Conservation (phyloP, 495 filamentous ascomycete species). For the Penicillium salamii region DNA sequence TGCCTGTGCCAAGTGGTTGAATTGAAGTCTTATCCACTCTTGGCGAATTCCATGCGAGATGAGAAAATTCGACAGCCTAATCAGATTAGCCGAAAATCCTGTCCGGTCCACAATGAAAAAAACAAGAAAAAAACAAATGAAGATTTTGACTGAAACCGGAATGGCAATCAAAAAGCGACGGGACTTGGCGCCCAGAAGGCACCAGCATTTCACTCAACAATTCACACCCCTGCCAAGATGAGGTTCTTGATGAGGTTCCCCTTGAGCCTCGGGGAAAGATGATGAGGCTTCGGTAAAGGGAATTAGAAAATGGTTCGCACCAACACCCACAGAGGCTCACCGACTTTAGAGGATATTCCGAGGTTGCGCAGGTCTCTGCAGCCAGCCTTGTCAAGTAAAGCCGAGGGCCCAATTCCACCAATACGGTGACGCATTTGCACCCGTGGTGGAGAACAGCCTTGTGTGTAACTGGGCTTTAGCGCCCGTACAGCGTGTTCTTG, state of each 20-base stretch:
- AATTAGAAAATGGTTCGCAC: too few relatives aligned
- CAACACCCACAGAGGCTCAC: too few relatives aligned
- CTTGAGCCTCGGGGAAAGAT: background rate
- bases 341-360: background rate
- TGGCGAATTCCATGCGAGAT: background rate
- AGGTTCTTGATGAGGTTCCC: background rate
- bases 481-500: background rate
- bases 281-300: too few relatives aligned
- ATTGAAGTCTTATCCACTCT: constrained; percentile 6
- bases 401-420: background rate
- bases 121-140: too few relatives aligned
- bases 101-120: background rate
- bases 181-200: background rate
- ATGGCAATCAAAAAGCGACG: background rate
- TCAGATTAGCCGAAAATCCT: background rate
- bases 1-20: constrained; percentile 8
- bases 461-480: background rate
- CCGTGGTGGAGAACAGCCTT: background rate
- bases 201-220: constrained; percentile 3
- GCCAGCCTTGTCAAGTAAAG: background rate
- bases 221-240: background rate
- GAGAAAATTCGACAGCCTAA: background rate
- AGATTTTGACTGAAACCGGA: background rate
- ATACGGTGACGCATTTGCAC: background rate
- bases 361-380: background rate